Percentiles rank a stretch among this genome's conserved stretches.
Conservation (phyloP, 2,329 filamentous ascomycete species). For the Plectosphaerella sp. region DNA sequence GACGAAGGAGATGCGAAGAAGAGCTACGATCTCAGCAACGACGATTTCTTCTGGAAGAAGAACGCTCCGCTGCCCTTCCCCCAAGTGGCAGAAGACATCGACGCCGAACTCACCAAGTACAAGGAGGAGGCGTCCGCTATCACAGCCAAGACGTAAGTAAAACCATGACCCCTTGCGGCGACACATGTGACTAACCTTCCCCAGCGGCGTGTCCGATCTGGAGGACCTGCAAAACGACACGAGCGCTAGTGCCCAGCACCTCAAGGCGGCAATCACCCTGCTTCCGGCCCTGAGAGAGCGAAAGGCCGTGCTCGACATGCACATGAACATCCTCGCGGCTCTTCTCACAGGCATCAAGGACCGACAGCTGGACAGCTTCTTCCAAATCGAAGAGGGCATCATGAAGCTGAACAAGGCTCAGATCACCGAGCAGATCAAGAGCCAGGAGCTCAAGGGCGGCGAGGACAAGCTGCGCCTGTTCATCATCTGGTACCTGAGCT, state of each 20-base stretch:
- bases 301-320: slow-evolving; percentile 92
- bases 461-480: slow-evolving; percentile 90
- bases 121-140: slow-evolving; percentile 93
- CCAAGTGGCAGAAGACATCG: slow-evolving; percentile 93
- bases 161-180: neutral
- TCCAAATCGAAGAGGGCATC: slow-evolving; percentile 89
- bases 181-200: neutral
- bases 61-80: slow-evolving; percentile 90
- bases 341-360: slow-evolving; percentile 67
- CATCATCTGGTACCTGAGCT: slow-evolving; percentile 91
- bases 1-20: slow-evolving; percentile 82
- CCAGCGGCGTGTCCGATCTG: slow-evolving; percentile 71
- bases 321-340: slow-evolving; percentile 88
- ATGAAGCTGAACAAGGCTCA: slow-evolving; percentile 88
- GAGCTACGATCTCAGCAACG: slow-evolving; percentile 82
- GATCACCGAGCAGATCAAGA: slow-evolving; percentile 77
- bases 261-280: slow-evolving; percentile 92
- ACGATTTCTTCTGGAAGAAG: slow-evolving; percentile 94
- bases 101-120: slow-evolving; percentile 87
- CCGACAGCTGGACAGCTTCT: slow-evolving; percentile 91
- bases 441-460: slow-evolving; percentile 72
- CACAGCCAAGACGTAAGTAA: slow-evolving; percentile 71
- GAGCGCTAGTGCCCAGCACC: slow-evolving; percentile 82
- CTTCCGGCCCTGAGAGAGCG: slow-evolving; percentile 88
- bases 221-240: slow-evolving; percentile 91